Conservation (phyloP, 1,284 basidiomycete species). For the Phlebopus sp. region DNA sequence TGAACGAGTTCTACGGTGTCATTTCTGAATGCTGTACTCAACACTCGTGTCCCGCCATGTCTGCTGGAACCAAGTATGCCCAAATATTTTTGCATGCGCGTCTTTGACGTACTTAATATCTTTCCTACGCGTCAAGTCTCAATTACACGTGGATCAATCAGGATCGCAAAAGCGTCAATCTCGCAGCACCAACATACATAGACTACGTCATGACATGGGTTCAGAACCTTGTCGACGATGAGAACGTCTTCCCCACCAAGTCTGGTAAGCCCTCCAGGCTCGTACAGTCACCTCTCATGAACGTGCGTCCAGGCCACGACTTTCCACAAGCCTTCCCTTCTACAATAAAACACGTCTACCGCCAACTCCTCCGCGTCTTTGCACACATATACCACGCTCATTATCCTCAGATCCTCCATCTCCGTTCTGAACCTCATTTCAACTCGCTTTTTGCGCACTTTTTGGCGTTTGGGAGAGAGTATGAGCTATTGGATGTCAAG, state of each 20-base stretch:
- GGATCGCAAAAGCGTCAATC: conserved; percentile 88
- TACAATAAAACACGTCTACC: conserved; percentile 95
- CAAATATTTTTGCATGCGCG: conserved; percentile 22
- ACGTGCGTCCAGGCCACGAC: conserved; percentile 66
- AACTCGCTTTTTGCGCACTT: conserved; percentile 99
- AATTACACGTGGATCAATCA: conserved; percentile 99
- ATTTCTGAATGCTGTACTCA: conserved; percentile 94
- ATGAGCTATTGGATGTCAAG: conserved; percentile 88
- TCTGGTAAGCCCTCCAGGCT: conserved; percentile 56
- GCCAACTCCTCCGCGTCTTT: conserved; percentile 94
- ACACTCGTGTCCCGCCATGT: conserved; percentile 90
- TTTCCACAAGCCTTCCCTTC: conserved; percentile 89
- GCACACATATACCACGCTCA: conserved; percentile 98
- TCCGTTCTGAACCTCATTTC: conserved; percentile 95
- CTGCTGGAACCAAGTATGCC: conserved; percentile 81
- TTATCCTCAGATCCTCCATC: conserved; percentile 88
- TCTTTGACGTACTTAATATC: not conserved
- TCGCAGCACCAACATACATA: conserved; percentile 96
- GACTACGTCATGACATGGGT: conserved; percentile 99
- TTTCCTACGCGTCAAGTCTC: conserved; percentile 49
- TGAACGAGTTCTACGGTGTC: conserved; percentile 97
- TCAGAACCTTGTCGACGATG: conserved; percentile 91
- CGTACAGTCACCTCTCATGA: not conserved
- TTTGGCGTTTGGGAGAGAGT: conserved; percentile 90
- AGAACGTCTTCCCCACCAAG: conserved; percentile 93